A percentile compares a stretch with the other conserved stretches of the same genome.
Conservation (phyloP, 768 basidiomycete species). For the Boletus subparvulus region DNA sequence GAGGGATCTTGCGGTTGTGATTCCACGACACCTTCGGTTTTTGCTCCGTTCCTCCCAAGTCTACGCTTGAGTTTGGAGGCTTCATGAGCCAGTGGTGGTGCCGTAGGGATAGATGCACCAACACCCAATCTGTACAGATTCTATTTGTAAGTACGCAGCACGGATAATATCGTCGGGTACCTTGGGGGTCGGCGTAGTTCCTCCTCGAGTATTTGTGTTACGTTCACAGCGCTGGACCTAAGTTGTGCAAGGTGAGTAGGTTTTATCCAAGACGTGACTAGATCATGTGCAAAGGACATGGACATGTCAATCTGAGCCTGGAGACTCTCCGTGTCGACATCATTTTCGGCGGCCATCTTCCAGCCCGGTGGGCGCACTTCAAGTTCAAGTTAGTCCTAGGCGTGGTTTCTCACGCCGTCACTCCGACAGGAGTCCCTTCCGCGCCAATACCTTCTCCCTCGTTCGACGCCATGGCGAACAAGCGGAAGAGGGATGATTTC, state of each 20-base stretch:
- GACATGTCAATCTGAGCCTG: constrained; percentile 84
- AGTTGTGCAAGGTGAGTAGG: constrained; percentile 44
- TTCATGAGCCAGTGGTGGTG: constrained; percentile 47
- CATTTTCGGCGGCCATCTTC: constrained; percentile 46
- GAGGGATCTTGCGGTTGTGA: constrained; percentile 23
- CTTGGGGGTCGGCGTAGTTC: constrained; percentile 69
- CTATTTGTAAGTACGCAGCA: constrained; percentile 3
- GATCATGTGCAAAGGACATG: constrained; percentile 70
- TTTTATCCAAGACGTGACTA: constrained; percentile 78
- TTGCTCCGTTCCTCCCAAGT: constrained; percentile 50
- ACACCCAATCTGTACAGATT: constrained; percentile 61
- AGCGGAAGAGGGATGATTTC: constrained; percentile 55
- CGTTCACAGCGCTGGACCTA: constrained; percentile 29
- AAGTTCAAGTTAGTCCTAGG: not conserved
- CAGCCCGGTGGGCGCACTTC: not conserved
- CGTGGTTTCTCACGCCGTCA: constrained; percentile 22
- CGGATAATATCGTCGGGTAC: constrained; percentile 35
- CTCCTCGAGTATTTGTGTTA: constrained; percentile 61
- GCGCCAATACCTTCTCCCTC: not conserved
- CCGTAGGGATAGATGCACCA: constrained; percentile 60
- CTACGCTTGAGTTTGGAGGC: constrained; percentile 61
- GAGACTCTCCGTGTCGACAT: constrained; percentile 62
- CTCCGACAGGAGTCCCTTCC: not conserved
- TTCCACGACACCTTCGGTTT: constrained; percentile 44
- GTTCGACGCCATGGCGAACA: constrained; percentile 31